Evolutionary conservation across 805 yeast species (phyloP), one percentile per base, ranked within the genome.

Genomic region (Starmerella vaccinii): DNA sequence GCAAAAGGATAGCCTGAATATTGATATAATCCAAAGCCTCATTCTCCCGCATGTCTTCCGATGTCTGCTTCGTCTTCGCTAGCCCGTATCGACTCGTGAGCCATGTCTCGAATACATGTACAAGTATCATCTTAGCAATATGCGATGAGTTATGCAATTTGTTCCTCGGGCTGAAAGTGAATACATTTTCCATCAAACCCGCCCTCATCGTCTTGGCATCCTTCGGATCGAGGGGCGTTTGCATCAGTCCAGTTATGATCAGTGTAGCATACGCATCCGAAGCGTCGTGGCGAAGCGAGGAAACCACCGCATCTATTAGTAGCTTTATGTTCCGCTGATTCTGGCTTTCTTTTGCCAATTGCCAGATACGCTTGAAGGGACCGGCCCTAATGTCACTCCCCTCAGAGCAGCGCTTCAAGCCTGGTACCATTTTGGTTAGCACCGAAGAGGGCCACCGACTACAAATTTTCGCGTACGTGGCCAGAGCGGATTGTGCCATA

Each of bases 41-140:
- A 21, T 24, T 43, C 12, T 22, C 41, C 10, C 23, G 21, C 2
- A 29, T 7, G 41, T 26, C 33, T n/a, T 30, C 32, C 16, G 29
- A 9, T 5, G 16, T 4, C 19, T 39, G 30, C 18, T 27, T 41
- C 15, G 45, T 4, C 6, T 5, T 49, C 10, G 24, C 5, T 0
- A 52, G 30, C 4, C 51, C 53, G 46, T 52, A 52, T 15, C 48
- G 38, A 8, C 43, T 35, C 10, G 54, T 46, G n/a, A 52, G 30
- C 58, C 58, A 55, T 21, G 50, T 40, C 24, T 43, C 42, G 23
- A 55, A 50, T 15, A 50, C 40, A 18, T 49, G 35, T 9, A 47
- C 40, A 2, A 52, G 27, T 16, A 46, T 30, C 45, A 41, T 34
- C 22, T 44, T 29, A 5, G 44, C 39, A 5, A 16, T 37, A 3